Percentiles rank a stretch among this genome's conserved stretches.
Conservation (phyloP, 2,329 filamentous ascomycete genomes). For the Dendrostoma leiphaemia region DNA sequence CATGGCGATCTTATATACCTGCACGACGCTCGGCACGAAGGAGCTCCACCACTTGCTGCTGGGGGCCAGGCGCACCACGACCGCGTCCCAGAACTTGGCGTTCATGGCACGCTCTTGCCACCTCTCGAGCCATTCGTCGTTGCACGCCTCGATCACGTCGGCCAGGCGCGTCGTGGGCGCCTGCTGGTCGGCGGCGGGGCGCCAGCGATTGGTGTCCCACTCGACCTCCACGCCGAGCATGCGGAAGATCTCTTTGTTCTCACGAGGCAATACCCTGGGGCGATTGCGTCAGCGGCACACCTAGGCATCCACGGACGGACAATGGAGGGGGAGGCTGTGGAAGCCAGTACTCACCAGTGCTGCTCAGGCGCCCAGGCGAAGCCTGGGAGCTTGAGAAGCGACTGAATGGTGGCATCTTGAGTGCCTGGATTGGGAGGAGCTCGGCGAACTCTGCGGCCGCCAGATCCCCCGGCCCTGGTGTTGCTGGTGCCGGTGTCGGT, state of each 20-base stretch:
- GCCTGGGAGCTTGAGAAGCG: constrained; percentile 12
- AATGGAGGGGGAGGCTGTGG: background rate
- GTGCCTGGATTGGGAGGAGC: background rate
- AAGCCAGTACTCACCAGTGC: background rate
- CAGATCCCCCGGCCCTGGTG: background rate
- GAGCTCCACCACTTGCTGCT: background rate
- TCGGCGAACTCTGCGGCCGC: background rate
- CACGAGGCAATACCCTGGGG: background rate
- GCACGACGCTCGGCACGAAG: background rate
- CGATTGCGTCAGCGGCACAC: too few relatives aligned
- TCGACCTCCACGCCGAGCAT: constrained; percentile 8
- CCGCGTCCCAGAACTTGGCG: constrained; percentile 5
- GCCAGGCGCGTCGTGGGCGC: constrained; percentile 2
- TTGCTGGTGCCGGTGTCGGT: background rate
- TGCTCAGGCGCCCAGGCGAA: constrained; percentile 7
- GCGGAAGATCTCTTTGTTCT: background rate
- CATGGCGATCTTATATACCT: constrained; percentile 12
- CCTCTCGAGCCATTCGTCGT: constrained; percentile 16
- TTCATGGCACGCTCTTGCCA: constrained; percentile 12
- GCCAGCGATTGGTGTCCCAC: background rate
- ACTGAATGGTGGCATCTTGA: constrained; percentile 1
- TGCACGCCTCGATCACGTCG: constrained; percentile 13
- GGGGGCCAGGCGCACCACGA: constrained; percentile 4
- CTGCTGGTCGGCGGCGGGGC: constrained; percentile 4
- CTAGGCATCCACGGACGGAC: background rate